Conservation (phyloP, 2,329 filamentous ascomycete species). For the Alternaria sp. region DNA sequence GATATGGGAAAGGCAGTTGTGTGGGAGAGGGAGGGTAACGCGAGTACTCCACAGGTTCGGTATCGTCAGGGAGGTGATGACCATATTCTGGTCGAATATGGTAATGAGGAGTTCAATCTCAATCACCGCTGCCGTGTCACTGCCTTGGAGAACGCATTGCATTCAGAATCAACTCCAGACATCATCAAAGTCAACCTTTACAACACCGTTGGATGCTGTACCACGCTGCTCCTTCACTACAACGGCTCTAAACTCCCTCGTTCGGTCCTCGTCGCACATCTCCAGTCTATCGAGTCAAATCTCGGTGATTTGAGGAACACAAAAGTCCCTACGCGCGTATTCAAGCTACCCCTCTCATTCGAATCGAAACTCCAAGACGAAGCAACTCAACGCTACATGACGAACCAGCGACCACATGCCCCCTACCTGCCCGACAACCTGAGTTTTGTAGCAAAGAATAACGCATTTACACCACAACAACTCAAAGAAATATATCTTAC, state of each 20-base stretch:
- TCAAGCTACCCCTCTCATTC: conserved; percentile 56
- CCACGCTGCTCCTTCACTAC: conserved; percentile 54
- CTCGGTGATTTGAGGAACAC: conserved; percentile 53
- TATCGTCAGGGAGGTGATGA: conserved; percentile 52
- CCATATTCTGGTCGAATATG: conserved; percentile 66
- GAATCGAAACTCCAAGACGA: conserved; percentile 56
- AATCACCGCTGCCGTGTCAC: conserved; percentile 66
- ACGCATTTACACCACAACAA: conserved; percentile 60
- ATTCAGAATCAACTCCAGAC: conserved; percentile 50
- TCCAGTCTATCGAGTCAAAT: conserved; percentile 52
- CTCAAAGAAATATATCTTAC: conserved; percentile 62
- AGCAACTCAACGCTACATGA: conserved; percentile 67
- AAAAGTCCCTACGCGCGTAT: conserved; percentile 54
- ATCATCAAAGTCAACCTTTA: conserved; percentile 54
- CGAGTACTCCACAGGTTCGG: conserved; percentile 33
- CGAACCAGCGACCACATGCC: conserved; percentile 67
- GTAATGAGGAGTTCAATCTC: conserved; percentile 63
- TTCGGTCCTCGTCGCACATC: conserved; percentile 47
- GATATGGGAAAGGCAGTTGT: conserved; percentile 41
- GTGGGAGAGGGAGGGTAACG: conserved; percentile 37
- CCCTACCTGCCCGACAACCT: conserved; percentile 70
- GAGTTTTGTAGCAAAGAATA: conserved; percentile 65
- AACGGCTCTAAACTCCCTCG: conserved; percentile 50
- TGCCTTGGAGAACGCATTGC: conserved; percentile 60
- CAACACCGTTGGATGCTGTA: conserved; percentile 63